phyloP scores from a whole-genome alignment of 768 basidiomycete genomes.

The Podaxis sp. region DNA sequence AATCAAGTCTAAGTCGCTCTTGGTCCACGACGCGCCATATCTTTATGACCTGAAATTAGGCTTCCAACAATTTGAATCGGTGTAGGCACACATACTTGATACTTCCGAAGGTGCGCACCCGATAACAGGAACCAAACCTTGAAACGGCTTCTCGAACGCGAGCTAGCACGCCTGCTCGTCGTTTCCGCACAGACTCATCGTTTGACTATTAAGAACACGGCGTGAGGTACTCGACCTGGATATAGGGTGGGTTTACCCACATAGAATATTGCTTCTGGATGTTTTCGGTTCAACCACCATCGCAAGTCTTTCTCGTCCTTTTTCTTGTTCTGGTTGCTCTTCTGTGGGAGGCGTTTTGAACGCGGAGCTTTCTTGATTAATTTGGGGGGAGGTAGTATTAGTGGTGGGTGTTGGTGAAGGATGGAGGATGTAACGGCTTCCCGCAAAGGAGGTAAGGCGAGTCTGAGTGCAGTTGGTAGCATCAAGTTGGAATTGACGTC shows the following conservation, averaged over 20 bases:
- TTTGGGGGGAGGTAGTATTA: neutral
- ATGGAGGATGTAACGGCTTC: neutral
- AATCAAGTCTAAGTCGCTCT: constrained; percentile 53
- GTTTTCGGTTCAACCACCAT: neutral
- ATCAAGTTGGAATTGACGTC: neutral
- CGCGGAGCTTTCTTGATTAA: no score
- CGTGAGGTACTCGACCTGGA: neutral
- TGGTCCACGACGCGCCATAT: constrained; percentile 40
- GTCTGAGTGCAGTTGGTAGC: constrained; percentile 4
- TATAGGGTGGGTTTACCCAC: neutral
- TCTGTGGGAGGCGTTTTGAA: no score
- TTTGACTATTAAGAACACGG: neutral
- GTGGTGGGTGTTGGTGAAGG: neutral
- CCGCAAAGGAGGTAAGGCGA: neutral
- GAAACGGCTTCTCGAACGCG: constrained; percentile 27
- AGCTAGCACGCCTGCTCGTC: neutral
- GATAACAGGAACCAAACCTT: constrained; percentile 32
- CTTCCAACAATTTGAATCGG: neutral
- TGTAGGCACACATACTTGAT: constrained; percentile 25
- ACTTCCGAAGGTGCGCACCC: constrained; percentile 48
- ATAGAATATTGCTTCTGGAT: neutral
- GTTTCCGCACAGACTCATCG: neutral
- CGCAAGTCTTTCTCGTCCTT: neutral
- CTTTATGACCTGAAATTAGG: constrained; percentile 16
- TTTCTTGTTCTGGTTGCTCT: no score